Percentiles rank a stretch among this genome's conserved stretches.
Conservation (phyloP, 1,284 basidiomycete genomes). For the Sphaerobolus stellatus region DNA sequence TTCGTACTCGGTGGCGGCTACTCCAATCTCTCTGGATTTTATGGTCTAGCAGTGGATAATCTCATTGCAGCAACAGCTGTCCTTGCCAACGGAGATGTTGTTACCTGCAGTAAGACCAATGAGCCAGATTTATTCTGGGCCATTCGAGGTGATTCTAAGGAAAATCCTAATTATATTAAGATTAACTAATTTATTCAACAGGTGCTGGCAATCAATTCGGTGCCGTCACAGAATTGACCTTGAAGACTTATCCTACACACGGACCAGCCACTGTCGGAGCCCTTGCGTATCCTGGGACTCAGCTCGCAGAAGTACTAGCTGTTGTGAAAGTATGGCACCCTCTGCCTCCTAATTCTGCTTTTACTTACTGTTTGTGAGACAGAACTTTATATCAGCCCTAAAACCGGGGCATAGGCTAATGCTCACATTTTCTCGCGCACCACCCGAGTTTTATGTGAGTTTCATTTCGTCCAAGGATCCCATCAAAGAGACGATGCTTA, state of each 20-base stretch:
- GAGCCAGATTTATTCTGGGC: slow-evolving; percentile 27
- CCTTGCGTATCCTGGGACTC: background rate
- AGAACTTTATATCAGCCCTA: background rate
- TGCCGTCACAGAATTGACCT: background rate
- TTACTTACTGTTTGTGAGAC: too few species aligned
- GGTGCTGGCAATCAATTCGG: background rate
- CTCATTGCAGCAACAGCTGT: slow-evolving; percentile 23
- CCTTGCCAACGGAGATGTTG: slow-evolving; percentile 20
- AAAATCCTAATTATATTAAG: background rate
- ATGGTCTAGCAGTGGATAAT: slow-evolving; percentile 22
- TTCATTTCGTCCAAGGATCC: too few species aligned
- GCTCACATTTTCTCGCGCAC: background rate
- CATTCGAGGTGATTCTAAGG: slow-evolving; percentile 17
- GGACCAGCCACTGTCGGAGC: background rate
- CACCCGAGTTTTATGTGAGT: background rate
- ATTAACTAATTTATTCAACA: background rate
- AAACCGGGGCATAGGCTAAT: background rate
- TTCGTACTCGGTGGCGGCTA: slow-evolving; percentile 16
- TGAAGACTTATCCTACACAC: background rate
- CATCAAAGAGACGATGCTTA: too few species aligned
- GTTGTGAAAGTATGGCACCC: background rate
- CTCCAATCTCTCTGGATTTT: slow-evolving; percentile 14
- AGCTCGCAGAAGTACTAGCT: background rate
- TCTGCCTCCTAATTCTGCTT: too few species aligned
- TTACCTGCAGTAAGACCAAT: slow-evolving; percentile 17